These are phyloP conservation scores for Saururus chinensis DNA, from an alignment of 164 flowering plant species.

Conservation along the genomic window DNA sequence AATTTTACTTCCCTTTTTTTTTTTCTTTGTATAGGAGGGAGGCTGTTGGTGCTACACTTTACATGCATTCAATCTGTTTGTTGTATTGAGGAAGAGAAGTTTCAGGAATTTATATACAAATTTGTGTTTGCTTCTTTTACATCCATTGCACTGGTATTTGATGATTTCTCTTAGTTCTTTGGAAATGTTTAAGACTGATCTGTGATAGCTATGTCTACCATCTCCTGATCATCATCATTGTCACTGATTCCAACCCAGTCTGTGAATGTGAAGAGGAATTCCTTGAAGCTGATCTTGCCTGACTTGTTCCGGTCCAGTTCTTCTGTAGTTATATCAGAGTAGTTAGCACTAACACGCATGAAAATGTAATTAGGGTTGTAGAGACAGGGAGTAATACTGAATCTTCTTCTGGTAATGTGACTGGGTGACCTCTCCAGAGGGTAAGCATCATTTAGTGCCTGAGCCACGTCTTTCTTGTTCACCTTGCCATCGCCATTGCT, in stretches of 20 bases:
- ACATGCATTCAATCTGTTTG: background rate
- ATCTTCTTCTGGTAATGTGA: conserved; percentile 39
- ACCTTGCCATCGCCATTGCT: conserved; percentile 67
- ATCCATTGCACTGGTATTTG: too few relatives aligned
- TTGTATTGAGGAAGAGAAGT: background rate
- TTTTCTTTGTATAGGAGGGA: too few relatives aligned
- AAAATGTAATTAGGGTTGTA: background rate
- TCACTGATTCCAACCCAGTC: conserved; percentile 62
- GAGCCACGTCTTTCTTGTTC: conserved; percentile 56
- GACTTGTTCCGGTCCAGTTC: conserved; percentile 72
- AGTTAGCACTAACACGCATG: background rate
- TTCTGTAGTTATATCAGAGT: conserved; percentile 29
- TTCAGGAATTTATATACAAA: background rate
- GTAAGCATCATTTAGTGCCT: conserved; percentile 44
- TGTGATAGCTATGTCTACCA: conserved; percentile 8
- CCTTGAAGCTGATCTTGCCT: conserved; percentile 64
- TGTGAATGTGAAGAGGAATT: conserved; percentile 55
- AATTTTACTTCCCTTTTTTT: too few relatives aligned
- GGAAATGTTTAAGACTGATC: background rate
- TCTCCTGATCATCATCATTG: conserved; percentile 13
- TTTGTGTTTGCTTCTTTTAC: background rate
- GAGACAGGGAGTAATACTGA: conserved; percentile 28
- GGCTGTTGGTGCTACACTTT: too few relatives aligned
- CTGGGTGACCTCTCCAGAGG: conserved; percentile 57
- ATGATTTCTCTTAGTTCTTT: background rate